Evolutionary conservation across 2,329 filamentous ascomycete genomes (phyloP).

Genomic region (Cladosporium phlei): DNA sequence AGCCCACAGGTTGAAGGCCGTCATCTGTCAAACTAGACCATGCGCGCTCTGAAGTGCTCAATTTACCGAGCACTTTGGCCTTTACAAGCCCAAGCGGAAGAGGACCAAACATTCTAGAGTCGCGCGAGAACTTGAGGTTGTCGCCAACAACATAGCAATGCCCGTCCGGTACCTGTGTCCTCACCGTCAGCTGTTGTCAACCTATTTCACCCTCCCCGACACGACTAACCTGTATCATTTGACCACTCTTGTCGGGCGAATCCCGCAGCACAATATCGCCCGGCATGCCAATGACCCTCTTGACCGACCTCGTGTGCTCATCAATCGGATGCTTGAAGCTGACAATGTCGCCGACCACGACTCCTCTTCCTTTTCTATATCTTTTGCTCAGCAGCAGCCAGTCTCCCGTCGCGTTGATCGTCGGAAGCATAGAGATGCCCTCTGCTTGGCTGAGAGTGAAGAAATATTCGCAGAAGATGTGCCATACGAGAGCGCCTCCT

Average conservation of each 20-base stretch:
- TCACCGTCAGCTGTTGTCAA: constrained; percentile 5
- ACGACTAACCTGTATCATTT: constrained; percentile 60
- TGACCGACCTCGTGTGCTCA: constrained; percentile 54
- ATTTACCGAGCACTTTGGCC: constrained; percentile 66
- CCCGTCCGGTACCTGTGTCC: constrained; percentile 71
- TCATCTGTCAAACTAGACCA: neutral
- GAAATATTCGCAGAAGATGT: constrained; percentile 48
- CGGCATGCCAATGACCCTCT: constrained; percentile 60
- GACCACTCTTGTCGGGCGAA: constrained; percentile 45
- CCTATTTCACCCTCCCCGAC: neutral
- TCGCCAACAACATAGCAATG: constrained; percentile 92
- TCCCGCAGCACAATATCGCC: constrained; percentile 68
- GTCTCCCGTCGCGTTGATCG: constrained; percentile 64
- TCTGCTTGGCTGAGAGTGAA: constrained; percentile 55
- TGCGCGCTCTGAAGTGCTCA: neutral
- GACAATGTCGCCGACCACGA: constrained; percentile 78
- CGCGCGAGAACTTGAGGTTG: constrained; percentile 75
- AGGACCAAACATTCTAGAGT: constrained; percentile 82
- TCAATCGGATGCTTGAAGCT: constrained; percentile 69
- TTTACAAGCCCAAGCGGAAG: constrained; percentile 77
- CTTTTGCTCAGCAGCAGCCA: constrained; percentile 63
- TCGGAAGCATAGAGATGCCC: constrained; percentile 88
- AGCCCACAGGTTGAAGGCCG: constrained; percentile 14
- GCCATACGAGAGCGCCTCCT: constrained; percentile 19
- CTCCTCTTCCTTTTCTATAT: constrained; percentile 63